These are phyloP conservation scores for Effrenium voratum DNA, from an alignment of 73 alveolate genomes.

Conservation along the genomic window DNA sequence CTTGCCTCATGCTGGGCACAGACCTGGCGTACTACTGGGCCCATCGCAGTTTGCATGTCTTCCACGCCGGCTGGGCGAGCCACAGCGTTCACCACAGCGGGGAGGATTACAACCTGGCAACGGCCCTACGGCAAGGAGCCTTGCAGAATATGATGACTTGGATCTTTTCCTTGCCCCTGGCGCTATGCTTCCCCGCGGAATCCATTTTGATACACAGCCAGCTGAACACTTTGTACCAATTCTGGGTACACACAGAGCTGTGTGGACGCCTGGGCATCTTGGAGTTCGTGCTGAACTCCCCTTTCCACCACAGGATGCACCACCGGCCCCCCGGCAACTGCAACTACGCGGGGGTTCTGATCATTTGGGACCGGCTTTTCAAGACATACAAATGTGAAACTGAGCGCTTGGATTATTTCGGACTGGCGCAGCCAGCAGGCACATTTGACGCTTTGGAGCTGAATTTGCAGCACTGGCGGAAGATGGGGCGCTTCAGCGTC, in stretches of 20 bases:
- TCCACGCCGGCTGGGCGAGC: conserved; percentile 71
- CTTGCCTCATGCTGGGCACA: conserved; percentile 13
- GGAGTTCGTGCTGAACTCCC: conserved; percentile 55
- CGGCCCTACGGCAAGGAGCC: conserved; percentile 84
- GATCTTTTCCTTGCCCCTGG: conserved; percentile 40
- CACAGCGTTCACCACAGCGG: conserved; percentile 90
- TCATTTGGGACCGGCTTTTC: conserved; percentile 78
- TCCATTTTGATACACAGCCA: conserved; percentile 39
- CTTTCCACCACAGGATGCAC: conserved; percentile 83
- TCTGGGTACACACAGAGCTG: conserved; percentile 84
- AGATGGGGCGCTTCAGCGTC: conserved; percentile 23
- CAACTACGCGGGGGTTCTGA: conserved; percentile 80
- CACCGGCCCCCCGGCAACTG: conserved; percentile 89
- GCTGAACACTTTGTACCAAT: conserved; percentile 55
- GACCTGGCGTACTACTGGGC: conserved; percentile 92
- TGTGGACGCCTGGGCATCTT: conserved; percentile 55
- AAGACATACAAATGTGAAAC: conserved; percentile 23
- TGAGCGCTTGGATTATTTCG: conserved; percentile 43
- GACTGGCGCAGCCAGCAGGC: conserved; percentile 39
- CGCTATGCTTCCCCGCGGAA: conserved; percentile 65
- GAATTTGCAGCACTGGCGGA: conserved; percentile 69
- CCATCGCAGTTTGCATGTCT: conserved; percentile 57
- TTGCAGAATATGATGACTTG: conserved; percentile 46
- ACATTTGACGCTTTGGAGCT: conserved; percentile 42
- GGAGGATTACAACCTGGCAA: conserved; percentile 70